Evolutionary conservation across 176 grass and related monocot genomes (phyloP), one percentile per base, ranked within the genome.

Genomic region (Zea luxurians): DNA sequence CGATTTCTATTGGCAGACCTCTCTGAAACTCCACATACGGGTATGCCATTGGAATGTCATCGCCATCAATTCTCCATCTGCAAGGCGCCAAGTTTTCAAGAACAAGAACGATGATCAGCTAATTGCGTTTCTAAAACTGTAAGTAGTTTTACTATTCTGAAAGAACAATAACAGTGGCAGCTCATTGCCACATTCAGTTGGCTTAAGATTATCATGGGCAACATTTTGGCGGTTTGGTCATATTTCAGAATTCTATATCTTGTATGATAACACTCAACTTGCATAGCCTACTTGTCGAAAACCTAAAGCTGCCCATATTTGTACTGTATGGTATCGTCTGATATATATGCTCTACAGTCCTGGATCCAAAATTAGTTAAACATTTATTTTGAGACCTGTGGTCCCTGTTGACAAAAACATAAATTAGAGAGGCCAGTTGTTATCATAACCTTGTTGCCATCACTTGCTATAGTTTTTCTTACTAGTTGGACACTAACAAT

Each of bases 1-100:
- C 90, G 46, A 96, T 88, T 89, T 88, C 79, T 70, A 96, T 79
- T 10, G 87, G 89, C 78, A 96, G 68, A 57, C 90, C 87, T 86
- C 87, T 90, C 66, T 70, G 89, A 58, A 96, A 96, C 84, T 96
- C 93, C 35, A 96, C 89, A 57, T 90, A 96, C 2, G 93, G 92
- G 86, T 92, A 92, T 61, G 93, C 93, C 84, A 92, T 88, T 0
- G 93, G 89, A 59, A 84, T 61, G 87, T 96, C 93, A 78, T 92
- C 53, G 53, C 89, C 87, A 55, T 96, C 64, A 10, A 83, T 82
- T 80, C 58, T 87, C 93, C 93, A 96, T 77, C 93, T 96, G 71
- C 81, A 88, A 59, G 36, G 41, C 0, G 0, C 7, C 82, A 66
- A 43, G 27, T 64, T 78, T 73, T 15, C 59, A 77, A 18, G 16